These are phyloP conservation scores for Sporobolomyces phaffii DNA, from an alignment of 768 basidiomycete genomes.

Conservation along the genomic window DNA sequence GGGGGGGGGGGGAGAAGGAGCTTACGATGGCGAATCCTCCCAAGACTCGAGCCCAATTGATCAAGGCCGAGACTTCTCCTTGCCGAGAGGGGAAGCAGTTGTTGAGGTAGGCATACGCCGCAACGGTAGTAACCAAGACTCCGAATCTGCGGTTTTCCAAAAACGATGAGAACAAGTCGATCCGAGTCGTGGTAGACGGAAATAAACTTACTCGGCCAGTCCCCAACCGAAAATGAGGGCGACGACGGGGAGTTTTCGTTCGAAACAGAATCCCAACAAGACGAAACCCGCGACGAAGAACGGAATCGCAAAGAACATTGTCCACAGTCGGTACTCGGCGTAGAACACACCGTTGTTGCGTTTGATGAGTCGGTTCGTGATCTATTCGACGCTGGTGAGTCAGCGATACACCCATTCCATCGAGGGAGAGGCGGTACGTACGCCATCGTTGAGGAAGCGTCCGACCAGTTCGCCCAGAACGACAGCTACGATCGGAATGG, in stretches of 20 bases:
- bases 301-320: slow-evolving; percentile 58
- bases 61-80: slow-evolving; percentile 61
- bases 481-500: slow-evolving; percentile 50
- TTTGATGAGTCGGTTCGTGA: slow-evolving; percentile 52
- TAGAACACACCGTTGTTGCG: slow-evolving; percentile 58
- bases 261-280: slow-evolving; percentile 48
- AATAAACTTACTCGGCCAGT: slow-evolving; percentile 47
- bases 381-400: too few species aligned
- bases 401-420: too few species aligned
- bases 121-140: slow-evolving; percentile 58
- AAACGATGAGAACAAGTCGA: background rate
- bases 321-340: slow-evolving; percentile 54
- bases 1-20: too few species aligned
- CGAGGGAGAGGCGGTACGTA: slow-evolving; percentile 1
- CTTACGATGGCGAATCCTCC: slow-evolving; percentile 8
- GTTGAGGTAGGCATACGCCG: slow-evolving; percentile 53
- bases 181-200: background rate
- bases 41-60: slow-evolving; percentile 48
- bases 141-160: background rate
- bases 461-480: slow-evolving; percentile 56
- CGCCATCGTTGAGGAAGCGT: slow-evolving; percentile 54
- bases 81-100: slow-evolving; percentile 42
- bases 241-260: slow-evolving; percentile 38
- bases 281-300: slow-evolving; percentile 62
- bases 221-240: slow-evolving; percentile 64